Percentiles rank a stretch among this genome's conserved stretches.
Conservation (phyloP, 208 protist genomes). For the Novymonas esmeraldas region DNA sequence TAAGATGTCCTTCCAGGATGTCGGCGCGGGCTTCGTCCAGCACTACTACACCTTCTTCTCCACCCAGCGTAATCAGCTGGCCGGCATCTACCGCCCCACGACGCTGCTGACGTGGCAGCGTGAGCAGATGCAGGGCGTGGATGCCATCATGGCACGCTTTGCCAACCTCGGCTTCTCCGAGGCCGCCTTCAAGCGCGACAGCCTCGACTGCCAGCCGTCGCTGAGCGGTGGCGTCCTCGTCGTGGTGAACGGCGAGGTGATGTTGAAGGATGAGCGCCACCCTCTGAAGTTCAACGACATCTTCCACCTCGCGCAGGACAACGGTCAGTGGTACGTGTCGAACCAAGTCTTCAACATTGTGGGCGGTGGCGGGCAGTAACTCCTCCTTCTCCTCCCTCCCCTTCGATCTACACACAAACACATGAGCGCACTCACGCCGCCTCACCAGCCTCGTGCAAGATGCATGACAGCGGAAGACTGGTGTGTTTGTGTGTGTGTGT, state of each 20-base stretch:
- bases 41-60: slow-evolving; percentile 91
- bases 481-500: too few species aligned
- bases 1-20: slow-evolving; percentile 72
- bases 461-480: too few species aligned
- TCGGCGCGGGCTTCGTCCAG: slow-evolving; percentile 71
- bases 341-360: slow-evolving; percentile 92
- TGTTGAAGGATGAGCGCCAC: slow-evolving; percentile 79
- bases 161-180: slow-evolving; percentile 76
- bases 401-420: not conserved
- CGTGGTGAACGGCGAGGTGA: slow-evolving; percentile 85
- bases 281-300: slow-evolving; percentile 91
- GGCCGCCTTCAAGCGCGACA: slow-evolving; percentile 79
- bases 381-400: too few species aligned
- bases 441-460: not conserved
- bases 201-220: slow-evolving; percentile 83
- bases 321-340: slow-evolving; percentile 81
- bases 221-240: slow-evolving; percentile 74
- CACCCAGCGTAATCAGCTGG: slow-evolving; percentile 59
- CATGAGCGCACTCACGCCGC: not conserved
- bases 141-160: slow-evolving; percentile 84
- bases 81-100: slow-evolving; percentile 75
- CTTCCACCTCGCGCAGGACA: slow-evolving; percentile 81
- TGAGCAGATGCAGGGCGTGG: slow-evolving; percentile 85
- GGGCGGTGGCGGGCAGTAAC: slow-evolving; percentile 76
- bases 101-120: slow-evolving; percentile 89